A percentile compares a stretch with the other conserved stretches of the same genome.
These are phyloP conservation scores for Rhododendron griersonianum DNA, from an alignment of 148 eudicot genomes.

Conservation along the genomic window DNA sequence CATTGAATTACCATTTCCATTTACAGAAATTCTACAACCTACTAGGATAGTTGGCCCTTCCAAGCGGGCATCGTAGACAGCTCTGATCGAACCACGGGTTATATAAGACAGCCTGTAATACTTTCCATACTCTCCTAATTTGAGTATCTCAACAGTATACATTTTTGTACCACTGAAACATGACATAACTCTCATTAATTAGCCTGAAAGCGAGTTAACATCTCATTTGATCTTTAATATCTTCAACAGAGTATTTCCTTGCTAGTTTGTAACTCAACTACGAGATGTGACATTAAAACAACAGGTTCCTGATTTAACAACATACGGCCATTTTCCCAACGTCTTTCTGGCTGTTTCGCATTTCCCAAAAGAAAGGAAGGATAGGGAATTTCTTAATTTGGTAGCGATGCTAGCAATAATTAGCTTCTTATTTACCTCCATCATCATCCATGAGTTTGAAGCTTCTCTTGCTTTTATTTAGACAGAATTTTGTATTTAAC, in stretches of 20 bases:
- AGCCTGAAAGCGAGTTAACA: neutral
- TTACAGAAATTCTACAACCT: neutral
- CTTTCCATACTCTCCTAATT: neutral
- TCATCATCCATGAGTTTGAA: neutral
- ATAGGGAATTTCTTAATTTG: neutral
- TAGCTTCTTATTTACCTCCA: neutral
- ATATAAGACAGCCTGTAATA: neutral
- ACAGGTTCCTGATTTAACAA: neutral
- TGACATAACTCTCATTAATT: neutral
- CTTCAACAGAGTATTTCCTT: neutral
- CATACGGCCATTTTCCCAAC: neutral
- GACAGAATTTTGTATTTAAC: constrained; percentile 14
- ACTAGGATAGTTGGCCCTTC: neutral
- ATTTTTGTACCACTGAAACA: neutral
- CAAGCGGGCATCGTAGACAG: neutral
- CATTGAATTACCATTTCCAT: too few species aligned
- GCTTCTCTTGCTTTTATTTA: constrained; percentile 3
- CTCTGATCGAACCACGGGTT: neutral
- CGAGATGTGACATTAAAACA: neutral
- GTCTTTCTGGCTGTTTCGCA: neutral
- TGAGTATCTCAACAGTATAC: neutral
- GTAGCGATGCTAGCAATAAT: neutral
- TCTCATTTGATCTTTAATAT: neutral
- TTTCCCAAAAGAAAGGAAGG: neutral
- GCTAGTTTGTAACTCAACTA: neutral